These are phyloP conservation scores for Leishmania braziliensis DNA, from an alignment of 208 protist genomes.

Conservation along the genomic window DNA sequence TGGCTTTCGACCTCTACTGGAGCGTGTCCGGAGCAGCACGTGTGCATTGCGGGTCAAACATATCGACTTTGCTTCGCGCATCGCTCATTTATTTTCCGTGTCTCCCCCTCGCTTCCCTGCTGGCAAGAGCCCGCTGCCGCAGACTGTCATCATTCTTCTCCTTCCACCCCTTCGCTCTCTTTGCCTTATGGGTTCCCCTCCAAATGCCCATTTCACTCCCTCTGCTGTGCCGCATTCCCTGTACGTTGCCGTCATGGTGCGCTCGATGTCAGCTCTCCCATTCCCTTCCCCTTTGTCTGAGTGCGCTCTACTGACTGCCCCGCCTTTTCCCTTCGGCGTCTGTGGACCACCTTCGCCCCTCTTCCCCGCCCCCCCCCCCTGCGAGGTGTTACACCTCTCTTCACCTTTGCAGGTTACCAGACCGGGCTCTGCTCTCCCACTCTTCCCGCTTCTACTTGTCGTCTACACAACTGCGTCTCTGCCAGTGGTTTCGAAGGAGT, in stretches of 20 bases:
- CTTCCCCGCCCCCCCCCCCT: neutral
- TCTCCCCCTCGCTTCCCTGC: neutral
- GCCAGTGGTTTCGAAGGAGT: neutral
- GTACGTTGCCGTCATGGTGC: neutral
- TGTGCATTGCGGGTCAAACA: neutral
- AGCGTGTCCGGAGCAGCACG: neutral
- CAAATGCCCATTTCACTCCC: neutral
- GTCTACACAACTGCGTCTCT: neutral
- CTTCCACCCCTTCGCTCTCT: neutral
- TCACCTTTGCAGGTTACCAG: neutral
- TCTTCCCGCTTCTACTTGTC: neutral
- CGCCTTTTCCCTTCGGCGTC: neutral
- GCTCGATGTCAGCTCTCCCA: neutral
- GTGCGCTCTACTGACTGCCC: neutral
- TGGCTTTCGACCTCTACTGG: neutral
- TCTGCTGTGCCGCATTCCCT: neutral
- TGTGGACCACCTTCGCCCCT: neutral
- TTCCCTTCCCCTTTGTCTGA: neutral
- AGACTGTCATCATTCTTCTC: neutral
- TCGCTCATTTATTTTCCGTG: neutral
- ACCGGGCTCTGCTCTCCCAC: neutral
- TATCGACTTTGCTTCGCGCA: neutral
- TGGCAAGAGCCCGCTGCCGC: neutral
- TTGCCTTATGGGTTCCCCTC: too few species aligned
- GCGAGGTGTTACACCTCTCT: neutral